Conservation (phyloP, 192 early-diverging fungal species). For the Podila horticola region DNA sequence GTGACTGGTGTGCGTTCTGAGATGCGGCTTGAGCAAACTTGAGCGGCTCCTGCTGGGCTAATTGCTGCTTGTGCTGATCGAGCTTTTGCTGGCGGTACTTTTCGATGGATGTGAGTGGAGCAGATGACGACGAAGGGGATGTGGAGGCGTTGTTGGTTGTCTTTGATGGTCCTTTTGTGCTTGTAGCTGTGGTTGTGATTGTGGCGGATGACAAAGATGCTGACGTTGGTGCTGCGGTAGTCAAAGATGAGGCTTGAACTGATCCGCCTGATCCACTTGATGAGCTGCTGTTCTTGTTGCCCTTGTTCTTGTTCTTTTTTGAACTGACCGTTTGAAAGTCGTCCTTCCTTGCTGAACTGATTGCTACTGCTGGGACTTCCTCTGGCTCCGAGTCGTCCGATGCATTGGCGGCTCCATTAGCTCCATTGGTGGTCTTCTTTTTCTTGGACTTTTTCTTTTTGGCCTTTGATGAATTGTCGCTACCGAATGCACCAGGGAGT, state of each 20-base stretch:
- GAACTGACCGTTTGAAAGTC: conserved; percentile 1
- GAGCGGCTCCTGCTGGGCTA: conserved; percentile 41
- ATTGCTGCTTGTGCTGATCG: conserved; percentile 20
- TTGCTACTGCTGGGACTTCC: neutral
- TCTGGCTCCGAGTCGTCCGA: conserved; percentile 38
- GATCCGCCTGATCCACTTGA: neutral
- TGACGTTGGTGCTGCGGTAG: conserved; percentile 1
- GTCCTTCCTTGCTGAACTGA: neutral
- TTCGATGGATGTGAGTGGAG: conserved; percentile 24
- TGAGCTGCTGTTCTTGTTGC: neutral
- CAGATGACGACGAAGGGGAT: neutral
- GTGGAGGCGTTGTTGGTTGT: neutral
- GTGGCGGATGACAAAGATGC: too few species aligned
- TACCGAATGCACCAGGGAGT: conserved; percentile 31
- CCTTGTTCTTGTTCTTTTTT: conserved; percentile 9
- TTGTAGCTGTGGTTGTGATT: neutral
- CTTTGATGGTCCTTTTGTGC: neutral
- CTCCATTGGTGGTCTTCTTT: conserved; percentile 8
- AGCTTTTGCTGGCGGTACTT: conserved; percentile 38
- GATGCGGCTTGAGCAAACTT: conserved; percentile 39
- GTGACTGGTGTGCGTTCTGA: conserved; percentile 18
- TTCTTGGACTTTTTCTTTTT: conserved; percentile 52
- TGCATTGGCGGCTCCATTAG: conserved; percentile 8
- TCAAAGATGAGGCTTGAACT: neutral
- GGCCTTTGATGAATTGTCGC: conserved; percentile 18